A percentile compares a stretch with the other conserved stretches of the same genome.
These are phyloP conservation scores for Pyrenopolyporus hunteri DNA, from an alignment of 495 filamentous ascomycete genomes.

Conservation along the genomic window DNA sequence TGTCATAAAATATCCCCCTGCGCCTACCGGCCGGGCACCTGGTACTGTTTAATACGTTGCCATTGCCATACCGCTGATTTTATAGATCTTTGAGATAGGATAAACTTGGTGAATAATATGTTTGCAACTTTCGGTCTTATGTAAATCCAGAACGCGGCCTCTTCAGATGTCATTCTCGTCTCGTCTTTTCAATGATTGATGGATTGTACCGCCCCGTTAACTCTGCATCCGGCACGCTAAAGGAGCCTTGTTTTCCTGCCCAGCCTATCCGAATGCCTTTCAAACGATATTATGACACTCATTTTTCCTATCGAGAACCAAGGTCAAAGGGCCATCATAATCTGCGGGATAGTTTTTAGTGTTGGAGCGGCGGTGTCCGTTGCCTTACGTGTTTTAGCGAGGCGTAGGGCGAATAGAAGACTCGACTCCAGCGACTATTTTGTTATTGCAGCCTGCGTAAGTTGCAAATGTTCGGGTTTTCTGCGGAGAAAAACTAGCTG, in stretches of 20 bases:
- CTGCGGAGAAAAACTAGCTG: background rate
- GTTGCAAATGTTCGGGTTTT: slow-evolving; percentile 17
- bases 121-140: slow-evolving; percentile 1
- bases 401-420: slow-evolving; percentile 25
- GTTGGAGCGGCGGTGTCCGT: slow-evolving; percentile 31
- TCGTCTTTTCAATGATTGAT: slow-evolving; percentile 9
- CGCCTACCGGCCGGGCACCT: slow-evolving; percentile 9
- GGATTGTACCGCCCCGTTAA: slow-evolving; percentile 2
- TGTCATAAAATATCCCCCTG: slow-evolving; percentile 12
- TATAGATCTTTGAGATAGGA: slow-evolving; percentile 23
- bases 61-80: slow-evolving; percentile 6
- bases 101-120: slow-evolving; percentile 13
- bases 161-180: background rate
- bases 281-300: slow-evolving; percentile 27
- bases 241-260: slow-evolving; percentile 5
- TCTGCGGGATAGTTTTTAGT: slow-evolving; percentile 32
- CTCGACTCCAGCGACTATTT: slow-evolving; percentile 41
- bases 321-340: slow-evolving; percentile 35
- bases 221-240: slow-evolving; percentile 1
- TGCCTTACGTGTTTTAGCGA: slow-evolving; percentile 31
- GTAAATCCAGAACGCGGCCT: slow-evolving; percentile 10
- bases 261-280: slow-evolving; percentile 12
- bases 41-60: slow-evolving; percentile 6
- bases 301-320: slow-evolving; percentile 39
- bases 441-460: slow-evolving; percentile 39